These are phyloP conservation scores for Aspergillus egyptiacus DNA, from an alignment of 495 filamentous ascomycete genomes.

Conservation along the genomic window DNA sequence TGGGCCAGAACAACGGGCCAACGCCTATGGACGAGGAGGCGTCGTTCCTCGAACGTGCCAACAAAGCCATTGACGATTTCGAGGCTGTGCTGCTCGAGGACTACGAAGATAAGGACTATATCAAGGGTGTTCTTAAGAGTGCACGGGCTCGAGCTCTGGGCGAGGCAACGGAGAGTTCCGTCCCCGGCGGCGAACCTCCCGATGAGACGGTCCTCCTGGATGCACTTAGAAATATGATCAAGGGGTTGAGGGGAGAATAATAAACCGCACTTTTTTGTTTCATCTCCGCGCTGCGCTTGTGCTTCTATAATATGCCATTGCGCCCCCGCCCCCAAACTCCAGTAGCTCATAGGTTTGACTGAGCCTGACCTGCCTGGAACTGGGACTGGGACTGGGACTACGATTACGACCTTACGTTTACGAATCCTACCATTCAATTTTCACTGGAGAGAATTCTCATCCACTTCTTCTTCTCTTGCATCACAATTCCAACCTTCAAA, in stretches of 20 bases:
- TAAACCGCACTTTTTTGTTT: background rate
- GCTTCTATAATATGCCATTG: too few relatives aligned
- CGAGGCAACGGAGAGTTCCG: conserved; percentile 40
- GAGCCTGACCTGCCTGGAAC: too few relatives aligned
- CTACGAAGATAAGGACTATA: conserved; percentile 48
- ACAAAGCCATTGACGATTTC: conserved; percentile 47
- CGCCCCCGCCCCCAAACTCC: too few relatives aligned
- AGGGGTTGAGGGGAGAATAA: conserved; percentile 36
- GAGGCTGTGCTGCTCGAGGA: conserved; percentile 45
- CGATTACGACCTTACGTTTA: conserved; percentile 18
- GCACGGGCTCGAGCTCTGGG: conserved; percentile 42
- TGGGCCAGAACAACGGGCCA: conserved; percentile 41
- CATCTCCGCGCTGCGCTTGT: background rate
- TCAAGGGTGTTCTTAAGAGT: conserved; percentile 45
- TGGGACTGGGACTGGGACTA: conserved; percentile 17
- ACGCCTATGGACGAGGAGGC: conserved; percentile 38
- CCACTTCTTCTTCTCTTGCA: too few relatives aligned
- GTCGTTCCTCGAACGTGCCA: conserved; percentile 43
- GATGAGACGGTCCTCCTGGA: conserved; percentile 44
- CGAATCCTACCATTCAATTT: conserved; percentile 9
- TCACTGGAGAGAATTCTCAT: background rate
- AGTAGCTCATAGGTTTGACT: too few relatives aligned
- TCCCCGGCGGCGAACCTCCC: conserved; percentile 42
- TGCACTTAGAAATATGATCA: conserved; percentile 38
- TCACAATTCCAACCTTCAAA: too few relatives aligned